These are phyloP conservation scores for Crithidia expoeki DNA, from an alignment of 208 protist species.

Conservation along the genomic window DNA sequence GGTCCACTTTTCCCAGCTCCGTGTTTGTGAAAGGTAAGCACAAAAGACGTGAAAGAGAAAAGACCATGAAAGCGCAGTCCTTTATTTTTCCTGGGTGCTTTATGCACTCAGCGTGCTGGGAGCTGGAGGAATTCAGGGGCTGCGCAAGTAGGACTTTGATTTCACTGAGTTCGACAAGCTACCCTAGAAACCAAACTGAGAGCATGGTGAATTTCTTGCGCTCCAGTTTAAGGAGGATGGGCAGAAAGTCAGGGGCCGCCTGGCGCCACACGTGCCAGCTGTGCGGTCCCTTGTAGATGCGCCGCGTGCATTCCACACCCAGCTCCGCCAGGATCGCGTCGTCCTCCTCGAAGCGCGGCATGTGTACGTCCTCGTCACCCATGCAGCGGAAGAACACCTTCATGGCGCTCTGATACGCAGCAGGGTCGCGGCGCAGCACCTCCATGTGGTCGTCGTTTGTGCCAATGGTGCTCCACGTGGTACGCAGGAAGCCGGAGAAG, in stretches of 20 bases:
- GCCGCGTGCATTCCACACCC: constrained; percentile 24
- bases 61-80: no score
- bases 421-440: constrained; percentile 15
- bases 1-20: no score
- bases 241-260: constrained; percentile 31
- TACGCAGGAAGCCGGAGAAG: constrained; percentile 38
- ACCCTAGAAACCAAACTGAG: no score
- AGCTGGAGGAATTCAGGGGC: no score
- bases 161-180: no score
- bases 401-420: constrained; percentile 26
- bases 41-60: no score
- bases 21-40: no score
- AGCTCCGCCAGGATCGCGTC: constrained; percentile 33
- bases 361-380: constrained; percentile 23
- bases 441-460: constrained; percentile 29
- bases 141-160: no score
- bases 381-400: constrained; percentile 36
- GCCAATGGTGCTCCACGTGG: constrained; percentile 4
- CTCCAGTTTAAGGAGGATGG: constrained; percentile 2
- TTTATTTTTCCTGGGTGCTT: no score
- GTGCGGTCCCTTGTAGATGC: constrained; percentile 33
- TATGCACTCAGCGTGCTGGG: no score
- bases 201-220: no score
- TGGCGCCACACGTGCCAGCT: constrained; percentile 45
- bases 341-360: constrained; percentile 27